phyloP scores from a whole-genome alignment of 129 eudicot species.

The Sambucus nigra region DNA sequence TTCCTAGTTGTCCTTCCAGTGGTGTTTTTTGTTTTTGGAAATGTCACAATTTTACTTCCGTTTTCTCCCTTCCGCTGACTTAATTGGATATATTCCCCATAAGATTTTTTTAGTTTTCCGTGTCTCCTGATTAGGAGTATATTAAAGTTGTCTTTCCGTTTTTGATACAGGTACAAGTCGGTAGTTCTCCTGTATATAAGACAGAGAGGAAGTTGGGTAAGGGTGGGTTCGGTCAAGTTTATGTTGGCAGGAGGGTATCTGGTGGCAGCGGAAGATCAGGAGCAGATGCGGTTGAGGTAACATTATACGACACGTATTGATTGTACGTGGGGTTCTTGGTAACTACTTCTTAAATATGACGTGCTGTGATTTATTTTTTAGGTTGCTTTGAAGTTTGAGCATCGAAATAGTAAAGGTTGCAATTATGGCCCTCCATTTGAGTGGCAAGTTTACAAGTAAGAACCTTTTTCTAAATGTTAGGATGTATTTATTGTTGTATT shows the following conservation, averaged over 20 bases:
- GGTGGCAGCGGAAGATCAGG: conserved; percentile 85
- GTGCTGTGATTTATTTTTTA: conserved; percentile 6
- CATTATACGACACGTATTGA: conserved; percentile 2
- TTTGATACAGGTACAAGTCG: conserved; percentile 83
- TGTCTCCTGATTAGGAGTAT: neutral
- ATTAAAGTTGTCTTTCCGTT: neutral
- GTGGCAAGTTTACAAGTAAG: conserved; percentile 99
- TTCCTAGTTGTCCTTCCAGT: conserved; percentile 5
- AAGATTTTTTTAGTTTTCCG: neutral
- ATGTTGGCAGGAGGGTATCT: conserved; percentile 76
- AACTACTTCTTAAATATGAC: neutral
- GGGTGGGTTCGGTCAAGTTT: conserved; percentile 99
- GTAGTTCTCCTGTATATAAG: conserved; percentile 77
- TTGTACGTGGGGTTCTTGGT: neutral
- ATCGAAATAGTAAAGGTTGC: conserved; percentile 98
- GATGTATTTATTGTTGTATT: neutral
- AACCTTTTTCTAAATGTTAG: neutral
- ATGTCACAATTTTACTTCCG: neutral
- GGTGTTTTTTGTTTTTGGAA: neutral
- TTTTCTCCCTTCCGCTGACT: neutral
- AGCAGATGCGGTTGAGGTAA: conserved; percentile 98
- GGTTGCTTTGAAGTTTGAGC: conserved; percentile 98
- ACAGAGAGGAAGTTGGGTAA: conserved; percentile 90
- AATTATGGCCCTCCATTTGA: conserved; percentile 97
- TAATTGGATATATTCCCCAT: neutral